Base-by-base conservation (phyloP, 2,329 filamentous ascomycete species). In the Pezicula carpinea region DNA sequence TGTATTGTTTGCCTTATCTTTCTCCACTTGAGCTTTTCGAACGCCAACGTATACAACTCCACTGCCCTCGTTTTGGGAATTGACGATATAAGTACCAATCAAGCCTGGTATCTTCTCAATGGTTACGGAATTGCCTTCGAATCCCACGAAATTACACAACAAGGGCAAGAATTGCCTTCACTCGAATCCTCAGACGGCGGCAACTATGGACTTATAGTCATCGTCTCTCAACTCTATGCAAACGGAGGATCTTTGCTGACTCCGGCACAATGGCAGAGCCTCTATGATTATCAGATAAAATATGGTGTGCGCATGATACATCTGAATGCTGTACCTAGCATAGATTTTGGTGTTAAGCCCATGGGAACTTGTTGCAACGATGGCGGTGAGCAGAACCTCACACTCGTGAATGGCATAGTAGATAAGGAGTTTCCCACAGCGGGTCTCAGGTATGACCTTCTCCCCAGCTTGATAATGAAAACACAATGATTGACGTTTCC, bases 241-340 rank as follows among this genome's bases (percentile, higher is more conserved):
- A 26, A 40, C 26, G 38, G 38, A 22, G 17, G 18, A 14, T 40
- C 38, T 22, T 22, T 40, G 10, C 59, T 82, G 47, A 80, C 76
- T 5, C 59, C 68, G 8, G 69, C 68, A 29, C 79, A 82, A 65
- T 80, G 74, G 76, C 66, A 71, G 31, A 60, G 70, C 41, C 61
- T 83, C 3, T 79, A 76, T 54, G 66, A 67, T 38, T 83, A 83
- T 55, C 79, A 83, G 60, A 66, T 67, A 2, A 64, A 64, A 21
- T 83, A 79, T 53, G 74, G 76, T 21, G 74, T 79, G 11, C 71
- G 79, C 19, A 77, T 82, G 75, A 76, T 81, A 29, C 75, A 78
- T 47, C 65, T 79, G 15, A 76, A 80, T 56, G 76, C 75, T 10
- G 80, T 71, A 52, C 79, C 79, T 6, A 70, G 69, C 3, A 61